Evolutionary conservation across 306 rosid genomes (phyloP).

Genomic region (Sindora glabra): DNA sequence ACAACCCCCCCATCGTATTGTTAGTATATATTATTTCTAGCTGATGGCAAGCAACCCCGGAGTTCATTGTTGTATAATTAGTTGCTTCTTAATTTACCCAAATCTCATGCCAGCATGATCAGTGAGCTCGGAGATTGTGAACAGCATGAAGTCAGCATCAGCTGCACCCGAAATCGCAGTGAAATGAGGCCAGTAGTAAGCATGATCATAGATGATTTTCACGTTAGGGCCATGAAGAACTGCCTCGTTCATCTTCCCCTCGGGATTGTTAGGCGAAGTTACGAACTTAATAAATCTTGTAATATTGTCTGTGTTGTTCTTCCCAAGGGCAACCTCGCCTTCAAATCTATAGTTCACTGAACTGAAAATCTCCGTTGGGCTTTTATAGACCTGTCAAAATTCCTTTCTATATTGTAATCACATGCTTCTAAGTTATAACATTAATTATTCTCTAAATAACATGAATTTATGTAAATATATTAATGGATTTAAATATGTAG

Average conservation of each 20-base stretch:
- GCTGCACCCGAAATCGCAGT: slow-evolving; percentile 29
- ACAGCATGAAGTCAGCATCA: slow-evolving; percentile 23
- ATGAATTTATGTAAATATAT: too few species aligned
- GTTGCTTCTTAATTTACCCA: not conserved
- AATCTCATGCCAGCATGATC: slow-evolving; percentile 32
- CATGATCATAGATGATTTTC: slow-evolving; percentile 17
- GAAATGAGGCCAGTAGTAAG: slow-evolving; percentile 39
- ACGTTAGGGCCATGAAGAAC: slow-evolving; percentile 14
- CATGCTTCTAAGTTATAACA: too few species aligned
- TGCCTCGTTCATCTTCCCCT: slow-evolving; percentile 21
- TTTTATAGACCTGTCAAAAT: slow-evolving; percentile 4
- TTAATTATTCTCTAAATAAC: too few species aligned
- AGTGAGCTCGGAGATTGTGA: slow-evolving; percentile 28
- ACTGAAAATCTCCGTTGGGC: slow-evolving; percentile 13
- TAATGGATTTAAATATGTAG: not conserved
- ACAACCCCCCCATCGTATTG: not conserved
- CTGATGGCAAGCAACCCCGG: too few species aligned
- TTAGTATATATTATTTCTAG: too few species aligned
- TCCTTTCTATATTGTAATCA: too few species aligned
- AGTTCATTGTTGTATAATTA: too few species aligned
- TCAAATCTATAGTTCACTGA: slow-evolving; percentile 5
- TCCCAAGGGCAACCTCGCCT: slow-evolving; percentile 16
- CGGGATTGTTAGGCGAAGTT: slow-evolving; percentile 42
- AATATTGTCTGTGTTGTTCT: not conserved
- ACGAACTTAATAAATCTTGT: slow-evolving; percentile 26